Evolutionary conservation across 1,284 basidiomycete species (phyloP), one percentile per base, ranked within the genome.

Genomic region (Fistulina hepatica): DNA sequence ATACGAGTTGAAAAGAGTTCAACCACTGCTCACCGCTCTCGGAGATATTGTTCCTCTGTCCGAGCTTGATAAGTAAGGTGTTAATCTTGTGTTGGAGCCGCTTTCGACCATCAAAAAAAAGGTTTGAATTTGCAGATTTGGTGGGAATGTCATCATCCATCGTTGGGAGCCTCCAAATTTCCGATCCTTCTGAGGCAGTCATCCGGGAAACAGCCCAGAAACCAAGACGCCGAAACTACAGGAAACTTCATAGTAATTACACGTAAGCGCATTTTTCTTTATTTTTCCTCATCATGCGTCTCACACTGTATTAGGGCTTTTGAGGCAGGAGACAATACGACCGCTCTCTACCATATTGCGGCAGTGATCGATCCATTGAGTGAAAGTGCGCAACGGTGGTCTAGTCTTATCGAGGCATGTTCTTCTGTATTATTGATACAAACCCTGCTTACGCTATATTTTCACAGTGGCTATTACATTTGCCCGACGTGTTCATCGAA

Each of bases 341-440:
- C 67, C 0, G 81, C 92, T 0, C 51, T 83, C 13, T 74, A 81
- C 44, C 79, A 84, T 25, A 61, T 97, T 26, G 81, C 73, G 1
- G 69, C 84, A 6, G 54, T 97, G 4, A 46, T 97, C 6, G 85
- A 97, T 52, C 94, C 94, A 1, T 55, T 97, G 19, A 89, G 82
- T 30, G 84, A 90, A 54, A 59, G 67, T 5, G 86, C 86, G 5
- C 92, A 97, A 54, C 76, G 76, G 46, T 93, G 88, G 81, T 74
- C 86, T 0, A 73, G 77, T 37, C 56, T 95, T 23, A 54, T 92
- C 17, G 69, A 81, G 60, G 88, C 88, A 39, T 42, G 67, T 41
- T 12, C 7, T 25, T 13, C 28, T 15, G 3, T 21, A 12, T 2
- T 16, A 19, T 24, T 20, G n/a, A 17, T 8, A 10, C 8, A 6